Base-by-base conservation (phyloP, 345 rosid genomes). In the Ceriops decandra region DNA sequence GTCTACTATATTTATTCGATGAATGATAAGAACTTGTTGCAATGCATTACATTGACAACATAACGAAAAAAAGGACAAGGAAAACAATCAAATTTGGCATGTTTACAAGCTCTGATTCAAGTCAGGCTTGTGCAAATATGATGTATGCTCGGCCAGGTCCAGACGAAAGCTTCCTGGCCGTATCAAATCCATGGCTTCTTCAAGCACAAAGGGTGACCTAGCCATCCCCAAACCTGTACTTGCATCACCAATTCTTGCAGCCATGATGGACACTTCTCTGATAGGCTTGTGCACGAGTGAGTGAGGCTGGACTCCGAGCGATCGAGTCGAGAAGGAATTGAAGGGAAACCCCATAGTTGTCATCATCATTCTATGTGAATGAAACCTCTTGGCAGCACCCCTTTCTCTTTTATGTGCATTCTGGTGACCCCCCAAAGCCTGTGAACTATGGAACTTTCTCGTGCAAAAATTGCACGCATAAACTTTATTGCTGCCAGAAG, bases 151-250 rank as follows among this genome's bases (percentile, higher is more conserved):
- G 63, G 57, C 68, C 31, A 19, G 38, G 26, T 77, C 72, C 5
- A 77, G 58, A 1, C 80, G 78, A 35, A 75, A 77, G 65, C 86
- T 83, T 64, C 84, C 86, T 2, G 84, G 86, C 84, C 86, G 77
- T n/a, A 69, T 65, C 62, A 65, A 49, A 66, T 71, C 77, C 68
- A 62, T 52, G 5, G 74, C 38, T 47, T 73, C 76, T 64, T 70
- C 82, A 47, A 72, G 21, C 65, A 47, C 26, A 59, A 64, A 67
- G 8, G 80, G 72, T 13, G 74, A 31, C 72, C 64, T 36, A 6
- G 35, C 53, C 59, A 74, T 61, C 7, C 72, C 81, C 31, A 63
- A 66, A 19, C 74, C 71, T 33, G 72, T 5, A 60, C 22, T 47
- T 24, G 72, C 53, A 62, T 63, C 62, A 20, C 68, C 58, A 66